Evolutionary conservation across 2,329 filamentous ascomycete genomes (phyloP).

Genomic region (Corniculantispora saksenae): DNA sequence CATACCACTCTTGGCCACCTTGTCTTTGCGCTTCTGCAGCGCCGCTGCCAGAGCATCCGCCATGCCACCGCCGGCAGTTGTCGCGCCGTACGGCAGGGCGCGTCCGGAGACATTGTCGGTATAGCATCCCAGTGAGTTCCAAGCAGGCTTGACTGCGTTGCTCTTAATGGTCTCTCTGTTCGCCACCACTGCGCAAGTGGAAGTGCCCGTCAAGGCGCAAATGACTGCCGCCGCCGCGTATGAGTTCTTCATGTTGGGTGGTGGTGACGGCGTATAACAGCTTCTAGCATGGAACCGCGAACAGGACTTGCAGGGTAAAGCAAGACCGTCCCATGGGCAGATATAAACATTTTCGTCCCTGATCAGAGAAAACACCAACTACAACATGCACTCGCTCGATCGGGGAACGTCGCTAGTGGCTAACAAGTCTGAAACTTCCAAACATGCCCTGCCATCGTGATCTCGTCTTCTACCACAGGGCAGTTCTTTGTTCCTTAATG

Average conservation of each 20-base stretch:
- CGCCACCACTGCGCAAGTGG: not conserved
- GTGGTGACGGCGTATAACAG: not conserved
- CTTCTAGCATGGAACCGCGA: not conserved
- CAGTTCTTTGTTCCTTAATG: no score
- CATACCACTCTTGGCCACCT: slow-evolving; percentile 94
- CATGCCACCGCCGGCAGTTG: slow-evolving; percentile 47
- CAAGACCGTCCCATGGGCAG: no score
- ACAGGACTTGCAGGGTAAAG: not conserved
- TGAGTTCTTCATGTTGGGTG: not conserved
- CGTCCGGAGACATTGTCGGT: slow-evolving; percentile 5
- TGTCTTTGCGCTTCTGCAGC: slow-evolving; percentile 81
- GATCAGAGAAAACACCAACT: no score
- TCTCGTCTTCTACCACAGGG: no score
- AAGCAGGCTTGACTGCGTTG: not conserved
- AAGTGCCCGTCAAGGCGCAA: not conserved
- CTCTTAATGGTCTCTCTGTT: not conserved
- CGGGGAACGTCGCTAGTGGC: no score
- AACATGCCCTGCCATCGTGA: no score
- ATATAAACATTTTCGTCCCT: not conserved
- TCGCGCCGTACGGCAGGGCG: not conserved
- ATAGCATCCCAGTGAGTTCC: slow-evolving; percentile 4
- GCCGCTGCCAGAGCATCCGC: slow-evolving; percentile 80
- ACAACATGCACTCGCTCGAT: no score
- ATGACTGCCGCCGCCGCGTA: not conserved
- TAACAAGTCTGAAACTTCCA: no score